These are phyloP conservation scores for Trichophyton rubrum DNA, from an alignment of 2,329 filamentous ascomycete species.

Conservation along the genomic window DNA sequence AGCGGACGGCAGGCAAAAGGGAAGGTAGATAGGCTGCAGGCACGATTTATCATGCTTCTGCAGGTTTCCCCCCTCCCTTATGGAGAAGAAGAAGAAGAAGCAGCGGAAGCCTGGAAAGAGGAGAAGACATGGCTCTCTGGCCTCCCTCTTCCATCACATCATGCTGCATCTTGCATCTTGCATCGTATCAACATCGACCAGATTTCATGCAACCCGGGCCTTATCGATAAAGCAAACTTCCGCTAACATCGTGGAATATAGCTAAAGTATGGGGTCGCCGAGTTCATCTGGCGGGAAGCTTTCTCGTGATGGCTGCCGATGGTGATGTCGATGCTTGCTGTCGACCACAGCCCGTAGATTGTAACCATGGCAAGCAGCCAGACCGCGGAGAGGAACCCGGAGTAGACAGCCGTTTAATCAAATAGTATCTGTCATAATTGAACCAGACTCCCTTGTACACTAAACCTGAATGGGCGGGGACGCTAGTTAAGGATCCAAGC, in stretches of 20 bases:
- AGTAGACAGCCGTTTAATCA: neutral
- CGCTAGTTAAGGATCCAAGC: neutral
- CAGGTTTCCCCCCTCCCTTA: neutral
- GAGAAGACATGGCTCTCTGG: neutral
- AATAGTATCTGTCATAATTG: neutral
- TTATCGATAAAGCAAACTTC: constrained; percentile 4
- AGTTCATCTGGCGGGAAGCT: neutral
- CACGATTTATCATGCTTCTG: neutral
- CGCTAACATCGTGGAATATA: neutral
- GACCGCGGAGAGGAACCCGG: neutral
- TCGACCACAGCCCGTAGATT: neutral
- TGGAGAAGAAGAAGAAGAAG: neutral
- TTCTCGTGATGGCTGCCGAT: neutral
- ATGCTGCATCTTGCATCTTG: neutral
- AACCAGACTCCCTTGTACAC: neutral
- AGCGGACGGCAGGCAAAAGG: neutral
- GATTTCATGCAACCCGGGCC: neutral
- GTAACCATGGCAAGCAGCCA: neutral
- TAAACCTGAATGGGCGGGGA: neutral
- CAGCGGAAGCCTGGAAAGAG: neutral
- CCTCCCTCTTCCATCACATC: neutral
- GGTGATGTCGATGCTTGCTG: neutral
- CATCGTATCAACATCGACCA: neutral
- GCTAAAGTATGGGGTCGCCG: neutral
- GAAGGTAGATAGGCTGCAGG: neutral